Base-by-base conservation (phyloP, 129 eudicot species). In the Glebionis coronaria region DNA sequence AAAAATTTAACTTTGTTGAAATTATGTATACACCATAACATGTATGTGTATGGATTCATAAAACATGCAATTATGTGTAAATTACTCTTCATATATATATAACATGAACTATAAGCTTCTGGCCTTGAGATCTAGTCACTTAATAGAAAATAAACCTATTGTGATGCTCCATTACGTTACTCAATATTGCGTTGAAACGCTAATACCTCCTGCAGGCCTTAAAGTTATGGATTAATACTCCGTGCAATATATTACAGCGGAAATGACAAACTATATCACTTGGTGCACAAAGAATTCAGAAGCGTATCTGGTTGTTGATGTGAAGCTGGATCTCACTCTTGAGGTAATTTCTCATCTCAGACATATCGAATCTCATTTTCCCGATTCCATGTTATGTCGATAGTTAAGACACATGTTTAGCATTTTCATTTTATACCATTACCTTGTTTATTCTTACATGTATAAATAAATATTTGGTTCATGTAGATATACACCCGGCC, bases 251-350 rank as follows among this genome's bases (percentile, higher is more conserved):
- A 38, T 70, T 91, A 88, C 90, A 92, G 98, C 98, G 60, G 79
- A 85, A 18, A 88, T 92, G 98, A 76, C 78, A 66, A 92, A 92
- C 73, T 75, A 72, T 77, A 84, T 92, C 69, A 92, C 86, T 16
- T 92, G 98, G 98, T 82, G 82, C 57, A 82, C 90, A 27, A 46
- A 12, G 62, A 80, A 42, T 63, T 83, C 87, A 60, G 91, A 86
- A 65, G 73, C 85, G 5, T 85, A 78, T 81, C 83, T 92, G 80
- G 83, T 84, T 74, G 89, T 88, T 69, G 96, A 92, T 40, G 96
- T 92, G 75, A 83, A 79, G 71, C 73, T 92, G 68, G 73, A 86
- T 75, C 74, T 92, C 54, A 72, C 79, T 62, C 96, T 92, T 29
- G 95, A 92, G 98, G 97, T 91, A 70, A 45, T 76, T 81, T 60